These are phyloP conservation scores for Ceraceosorus guamensis DNA, from an alignment of 1,284 basidiomycete genomes.

Conservation along the genomic window DNA sequence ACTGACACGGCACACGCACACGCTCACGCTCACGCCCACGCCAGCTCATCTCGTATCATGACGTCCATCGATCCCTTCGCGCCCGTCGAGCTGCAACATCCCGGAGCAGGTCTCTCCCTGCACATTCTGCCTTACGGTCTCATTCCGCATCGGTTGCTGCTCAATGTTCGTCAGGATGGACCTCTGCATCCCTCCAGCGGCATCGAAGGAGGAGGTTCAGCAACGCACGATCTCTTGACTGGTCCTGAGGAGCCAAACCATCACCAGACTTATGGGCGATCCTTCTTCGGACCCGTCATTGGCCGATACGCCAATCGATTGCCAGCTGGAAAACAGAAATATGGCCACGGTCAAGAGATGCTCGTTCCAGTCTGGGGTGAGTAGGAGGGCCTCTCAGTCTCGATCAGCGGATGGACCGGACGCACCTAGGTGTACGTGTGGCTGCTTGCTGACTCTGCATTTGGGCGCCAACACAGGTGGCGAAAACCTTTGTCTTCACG, in stretches of 20 bases:
- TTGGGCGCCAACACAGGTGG: constrained; percentile 10
- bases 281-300: constrained; percentile 40
- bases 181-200: not conserved
- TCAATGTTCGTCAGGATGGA: constrained; percentile 12
- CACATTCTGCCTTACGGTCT: constrained; percentile 38
- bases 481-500: constrained; percentile 32
- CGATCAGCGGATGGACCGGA: too few species aligned
- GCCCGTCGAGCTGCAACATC: constrained; percentile 19
- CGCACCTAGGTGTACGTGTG: too few species aligned
- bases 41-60: not conserved
- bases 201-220: not conserved
- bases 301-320: constrained; percentile 43
- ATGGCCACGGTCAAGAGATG: constrained; percentile 10
- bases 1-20: too few species aligned
- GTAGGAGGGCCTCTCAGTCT: too few species aligned
- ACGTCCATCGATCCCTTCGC: constrained; percentile 25
- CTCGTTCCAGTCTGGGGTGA: constrained; percentile 25
- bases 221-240: constrained; percentile 34
- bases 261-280: constrained; percentile 21
- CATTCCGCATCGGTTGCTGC: constrained; percentile 30
- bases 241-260: constrained; percentile 34
- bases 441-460: too few species aligned
- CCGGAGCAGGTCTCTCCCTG: constrained; percentile 14
- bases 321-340: constrained; percentile 25
- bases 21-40: not conserved